A percentile compares a stretch with the other conserved stretches of the same genome.
phyloP scores from a whole-genome alignment of 495 filamentous ascomycete species.

The Penicillium coprophilum region DNA sequence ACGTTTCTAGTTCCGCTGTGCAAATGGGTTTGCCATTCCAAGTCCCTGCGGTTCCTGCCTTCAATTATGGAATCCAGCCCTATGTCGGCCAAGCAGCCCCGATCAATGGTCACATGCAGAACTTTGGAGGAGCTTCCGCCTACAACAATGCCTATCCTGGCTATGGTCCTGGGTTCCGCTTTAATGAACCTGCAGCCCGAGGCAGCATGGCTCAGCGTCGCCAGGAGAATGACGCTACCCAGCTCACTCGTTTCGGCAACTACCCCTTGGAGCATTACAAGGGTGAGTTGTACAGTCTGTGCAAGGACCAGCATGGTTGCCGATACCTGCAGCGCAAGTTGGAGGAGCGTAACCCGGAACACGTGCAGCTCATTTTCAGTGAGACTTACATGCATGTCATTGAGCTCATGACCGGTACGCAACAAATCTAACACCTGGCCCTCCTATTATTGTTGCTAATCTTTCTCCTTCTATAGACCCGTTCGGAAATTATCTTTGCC shows the following conservation, averaged over 20 bases:
- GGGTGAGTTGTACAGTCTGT: constrained; percentile 80
- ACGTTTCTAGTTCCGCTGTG: constrained; percentile 20
- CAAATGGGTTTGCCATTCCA: constrained; percentile 30
- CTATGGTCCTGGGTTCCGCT: constrained; percentile 36
- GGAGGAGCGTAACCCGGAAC: constrained; percentile 80
- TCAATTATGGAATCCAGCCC: constrained; percentile 35
- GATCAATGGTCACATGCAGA: constrained; percentile 30
- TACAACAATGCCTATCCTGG: constrained; percentile 25
- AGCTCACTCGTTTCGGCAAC: constrained; percentile 67
- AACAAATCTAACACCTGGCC: not conserved
- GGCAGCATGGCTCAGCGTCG: constrained; percentile 28
- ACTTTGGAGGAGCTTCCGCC: constrained; percentile 19
- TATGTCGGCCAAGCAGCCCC: constrained; percentile 32
- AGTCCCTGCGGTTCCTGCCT: constrained; percentile 24
- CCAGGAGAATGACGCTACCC: constrained; percentile 39
- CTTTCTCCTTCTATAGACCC: constrained; percentile 59
- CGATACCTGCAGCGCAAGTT: constrained; percentile 94
- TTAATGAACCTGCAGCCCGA: constrained; percentile 32
- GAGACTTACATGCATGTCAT: constrained; percentile 90
- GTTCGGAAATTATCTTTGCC: constrained; percentile 97
- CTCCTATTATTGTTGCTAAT: not conserved
- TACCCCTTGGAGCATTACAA: constrained; percentile 72
- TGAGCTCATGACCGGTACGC: constrained; percentile 87
- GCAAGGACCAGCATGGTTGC: constrained; percentile 97
- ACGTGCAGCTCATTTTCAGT: constrained; percentile 87